Evolutionary conservation across 305 asterid species (phyloP).

Genomic region (Fraxinus paxiana): DNA sequence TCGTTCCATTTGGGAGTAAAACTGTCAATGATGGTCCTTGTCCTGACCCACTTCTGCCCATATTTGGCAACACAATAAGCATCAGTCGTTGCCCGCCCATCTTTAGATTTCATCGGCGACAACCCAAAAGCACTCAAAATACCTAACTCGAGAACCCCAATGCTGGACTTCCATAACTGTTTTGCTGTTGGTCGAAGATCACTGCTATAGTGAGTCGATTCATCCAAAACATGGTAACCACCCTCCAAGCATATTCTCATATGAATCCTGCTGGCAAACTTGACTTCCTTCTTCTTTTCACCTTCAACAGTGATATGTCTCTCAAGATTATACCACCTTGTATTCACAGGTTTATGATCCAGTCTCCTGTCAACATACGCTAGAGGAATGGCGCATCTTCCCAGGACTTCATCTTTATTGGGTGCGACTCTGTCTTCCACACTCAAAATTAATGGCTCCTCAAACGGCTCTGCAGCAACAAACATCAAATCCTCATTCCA

Average conservation of each 20-base stretch:
- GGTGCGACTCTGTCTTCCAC: conserved; percentile 56
- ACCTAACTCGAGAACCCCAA: conserved; percentile 65
- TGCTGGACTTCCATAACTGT: conserved; percentile 67
- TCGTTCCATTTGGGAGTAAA: conserved; percentile 66
- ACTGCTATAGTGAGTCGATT: conserved; percentile 61
- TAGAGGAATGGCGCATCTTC: conserved; percentile 49
- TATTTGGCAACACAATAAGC: conserved; percentile 83
- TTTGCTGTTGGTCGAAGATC: conserved; percentile 70
- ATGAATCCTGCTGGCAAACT: conserved; percentile 63
- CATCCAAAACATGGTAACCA: conserved; percentile 77
- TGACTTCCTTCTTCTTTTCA: conserved; percentile 46
- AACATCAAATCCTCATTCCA: conserved; percentile 77
- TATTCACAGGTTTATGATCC: conserved; percentile 47
- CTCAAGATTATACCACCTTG: conserved; percentile 62
- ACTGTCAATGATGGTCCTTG: conserved; percentile 60
- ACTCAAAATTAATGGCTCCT: conserved; percentile 50
- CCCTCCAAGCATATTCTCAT: conserved; percentile 63
- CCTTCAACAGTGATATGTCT: conserved; percentile 37
- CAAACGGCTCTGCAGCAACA: conserved; percentile 70
- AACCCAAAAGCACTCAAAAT: conserved; percentile 50
- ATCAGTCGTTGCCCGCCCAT: conserved; percentile 59
- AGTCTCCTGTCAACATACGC: conserved; percentile 45
- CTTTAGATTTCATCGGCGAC: conserved; percentile 64
- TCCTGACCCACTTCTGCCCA: conserved; percentile 75
- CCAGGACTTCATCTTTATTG: conserved; percentile 53